Evolutionary conservation across 805 yeast species (phyloP).

Genomic region (Spathaspora hagerdaliae): DNA sequence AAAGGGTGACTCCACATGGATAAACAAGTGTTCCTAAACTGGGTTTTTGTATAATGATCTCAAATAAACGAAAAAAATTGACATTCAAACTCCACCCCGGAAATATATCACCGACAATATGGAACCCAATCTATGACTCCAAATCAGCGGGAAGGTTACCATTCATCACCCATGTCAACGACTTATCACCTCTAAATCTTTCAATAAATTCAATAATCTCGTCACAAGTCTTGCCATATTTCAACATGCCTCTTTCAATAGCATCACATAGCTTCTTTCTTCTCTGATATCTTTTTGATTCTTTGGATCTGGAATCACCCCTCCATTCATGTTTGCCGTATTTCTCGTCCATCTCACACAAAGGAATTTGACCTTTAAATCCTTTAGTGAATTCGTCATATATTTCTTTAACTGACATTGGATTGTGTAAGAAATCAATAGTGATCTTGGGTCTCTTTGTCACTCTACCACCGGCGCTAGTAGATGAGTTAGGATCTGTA

Average conservation of each 20-base stretch:
- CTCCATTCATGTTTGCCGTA: conserved; percentile 45
- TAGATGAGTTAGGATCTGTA: neutral
- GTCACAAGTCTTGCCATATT: conserved; percentile 36
- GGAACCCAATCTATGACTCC: conserved; percentile 1
- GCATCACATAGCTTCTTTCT: conserved; percentile 42
- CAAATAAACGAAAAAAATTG: no score
- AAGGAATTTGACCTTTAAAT: conserved; percentile 40
- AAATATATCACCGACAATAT: no score
- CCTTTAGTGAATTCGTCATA: conserved; percentile 44
- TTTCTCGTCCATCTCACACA: conserved; percentile 38
- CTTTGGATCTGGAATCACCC: conserved; percentile 43
- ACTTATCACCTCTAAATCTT: conserved; percentile 39
- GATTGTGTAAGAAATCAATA: conserved; percentile 40
- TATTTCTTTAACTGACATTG: conserved; percentile 41
- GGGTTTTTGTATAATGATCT: conserved; percentile 2
- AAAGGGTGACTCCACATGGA: no score
- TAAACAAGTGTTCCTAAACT: neutral
- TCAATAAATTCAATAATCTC: conserved; percentile 39
- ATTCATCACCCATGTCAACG: conserved; percentile 45
- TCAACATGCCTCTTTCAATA: conserved; percentile 36
- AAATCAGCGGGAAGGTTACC: conserved; percentile 39
- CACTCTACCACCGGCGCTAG: conserved; percentile 3
- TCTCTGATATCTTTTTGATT: conserved; percentile 40
- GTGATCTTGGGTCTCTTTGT: conserved; percentile 33
- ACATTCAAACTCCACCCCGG: no score